Evolutionary conservation across 2,329 filamentous ascomycete species (phyloP), one percentile per base, ranked within the genome.

Genomic region (Coniochaeta prunicola): DNA sequence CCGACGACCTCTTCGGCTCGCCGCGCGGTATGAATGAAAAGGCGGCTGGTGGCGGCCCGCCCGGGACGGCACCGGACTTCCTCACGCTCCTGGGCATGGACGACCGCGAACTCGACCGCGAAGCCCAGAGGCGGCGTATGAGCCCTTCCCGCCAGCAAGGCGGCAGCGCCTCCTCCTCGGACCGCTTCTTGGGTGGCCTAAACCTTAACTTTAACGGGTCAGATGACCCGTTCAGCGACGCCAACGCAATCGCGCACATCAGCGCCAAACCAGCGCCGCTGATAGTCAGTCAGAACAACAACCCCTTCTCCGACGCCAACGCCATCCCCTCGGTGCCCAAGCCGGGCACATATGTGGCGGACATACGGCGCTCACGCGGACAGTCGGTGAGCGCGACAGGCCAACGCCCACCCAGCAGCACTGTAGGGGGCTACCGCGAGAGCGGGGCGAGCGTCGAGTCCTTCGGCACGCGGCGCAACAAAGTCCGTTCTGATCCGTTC

Each of bases 401-500:
- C 15, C 19, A 17, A 9, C 59, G 68, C 62, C 62, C 71, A 69
- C 62, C 65, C 66, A 63, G 72, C 56, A 75, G 76, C 17, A 9
- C 30, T 8, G 33, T 36, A 9, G 61, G 75, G 57, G 61, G 75
- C 57, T 77, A 78, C 64, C 74, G 77, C 42, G 75, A 78, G 48
- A 80, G 75, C 40, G 66, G 70, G n/a, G 70, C 71, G 34, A 77
- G 75, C n/a, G 64, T 75, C 53, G 65, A 66, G 17, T 74, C 74
- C 1, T 74, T 78, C 50, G 75, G 74, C 50, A 76, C 73, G 6
- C 71, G 74, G 17, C 77, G 80, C 58, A 80, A 80, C 65, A 84
- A 83, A 65, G 83, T 85, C 67, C 81, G 83, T 50, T 86, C 83
- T 1, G 84, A 87, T 63, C 84, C 83, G 1, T 87, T 87, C 65